Percentiles rank a stretch among this genome's conserved stretches.
These are phyloP conservation scores for Aspergillus fructus DNA, from an alignment of 2,329 filamentous ascomycete genomes.

Conservation along the genomic window DNA sequence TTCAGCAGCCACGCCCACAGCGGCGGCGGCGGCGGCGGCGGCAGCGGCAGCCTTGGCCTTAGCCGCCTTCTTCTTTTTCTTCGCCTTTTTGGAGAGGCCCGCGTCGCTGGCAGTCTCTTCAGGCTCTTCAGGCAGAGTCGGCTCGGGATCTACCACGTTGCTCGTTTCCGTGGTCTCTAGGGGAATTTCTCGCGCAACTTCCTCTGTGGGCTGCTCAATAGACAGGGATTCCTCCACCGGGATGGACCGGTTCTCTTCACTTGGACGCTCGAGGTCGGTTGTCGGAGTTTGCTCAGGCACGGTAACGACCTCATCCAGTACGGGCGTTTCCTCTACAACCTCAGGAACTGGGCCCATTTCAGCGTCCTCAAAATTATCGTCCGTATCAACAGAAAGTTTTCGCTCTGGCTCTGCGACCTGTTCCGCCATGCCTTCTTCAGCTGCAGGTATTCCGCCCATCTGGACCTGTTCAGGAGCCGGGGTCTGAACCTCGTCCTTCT, in stretches of 20 bases:
- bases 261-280: neutral
- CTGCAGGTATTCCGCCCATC: neutral
- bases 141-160: conserved; percentile 3
- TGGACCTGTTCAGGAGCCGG: neutral
- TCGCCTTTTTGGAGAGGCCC: conserved; percentile 23
- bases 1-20: neutral
- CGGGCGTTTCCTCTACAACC: neutral
- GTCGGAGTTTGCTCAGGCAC: neutral
- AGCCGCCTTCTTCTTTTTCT: conserved; percentile 26
- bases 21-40: neutral
- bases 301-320: neutral
- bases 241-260: neutral
- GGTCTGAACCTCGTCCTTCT: neutral
- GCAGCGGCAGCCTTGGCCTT: conserved; percentile 5
- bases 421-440: neutral
- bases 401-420: neutral
- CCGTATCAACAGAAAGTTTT: neutral
- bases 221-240: neutral
- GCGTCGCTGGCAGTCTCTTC: conserved; percentile 13
- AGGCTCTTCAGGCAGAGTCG: neutral
- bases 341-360: neutral
- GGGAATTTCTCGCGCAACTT: neutral
- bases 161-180: neutral
- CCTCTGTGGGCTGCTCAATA: neutral
- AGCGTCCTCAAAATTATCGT: neutral